Percentiles rank a stretch among this genome's conserved stretches.
Conservation (phyloP, 78 protist species). For the Emiliania huxleyi region DNA sequence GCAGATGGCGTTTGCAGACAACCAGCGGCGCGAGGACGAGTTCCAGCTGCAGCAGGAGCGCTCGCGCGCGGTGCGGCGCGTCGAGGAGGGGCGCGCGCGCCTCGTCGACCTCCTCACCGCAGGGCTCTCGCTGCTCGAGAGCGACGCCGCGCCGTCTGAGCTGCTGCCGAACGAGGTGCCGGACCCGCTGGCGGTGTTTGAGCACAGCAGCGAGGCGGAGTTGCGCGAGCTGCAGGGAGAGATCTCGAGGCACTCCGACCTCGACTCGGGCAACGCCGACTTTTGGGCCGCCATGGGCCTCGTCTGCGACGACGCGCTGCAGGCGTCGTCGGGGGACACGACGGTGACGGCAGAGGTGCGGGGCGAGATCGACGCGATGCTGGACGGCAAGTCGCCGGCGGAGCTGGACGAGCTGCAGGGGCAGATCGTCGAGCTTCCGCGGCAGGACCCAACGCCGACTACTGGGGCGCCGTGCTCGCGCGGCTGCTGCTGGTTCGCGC, state of each 20-base stretch:
- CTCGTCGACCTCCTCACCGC: constrained; percentile 73
- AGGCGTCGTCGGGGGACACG: background rate
- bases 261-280: background rate
- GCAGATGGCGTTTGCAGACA: constrained; percentile 44
- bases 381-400: constrained; percentile 33
- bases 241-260: background rate
- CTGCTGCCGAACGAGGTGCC: background rate
- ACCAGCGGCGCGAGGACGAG: constrained; percentile 73
- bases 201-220: constrained; percentile 35
- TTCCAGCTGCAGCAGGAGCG: constrained; percentile 75
- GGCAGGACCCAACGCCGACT: constrained; percentile 68
- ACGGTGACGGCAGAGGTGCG: constrained; percentile 32
- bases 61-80: constrained; percentile 62
- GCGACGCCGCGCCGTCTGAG: background rate
- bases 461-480: constrained; percentile 75
- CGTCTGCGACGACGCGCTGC: constrained; percentile 32
- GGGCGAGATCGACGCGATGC: constrained; percentile 37
- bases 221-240: constrained; percentile 27
- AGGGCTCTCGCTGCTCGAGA: constrained; percentile 16
- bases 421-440: background rate
- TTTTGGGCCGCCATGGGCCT: constrained; percentile 49
- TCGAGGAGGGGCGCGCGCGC: constrained; percentile 71
- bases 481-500: constrained; percentile 45
- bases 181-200: constrained; percentile 63
- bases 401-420: background rate